Evolutionary conservation across 768 basidiomycete species (phyloP).

Genomic region (Rhizopogon vesiculosus): DNA sequence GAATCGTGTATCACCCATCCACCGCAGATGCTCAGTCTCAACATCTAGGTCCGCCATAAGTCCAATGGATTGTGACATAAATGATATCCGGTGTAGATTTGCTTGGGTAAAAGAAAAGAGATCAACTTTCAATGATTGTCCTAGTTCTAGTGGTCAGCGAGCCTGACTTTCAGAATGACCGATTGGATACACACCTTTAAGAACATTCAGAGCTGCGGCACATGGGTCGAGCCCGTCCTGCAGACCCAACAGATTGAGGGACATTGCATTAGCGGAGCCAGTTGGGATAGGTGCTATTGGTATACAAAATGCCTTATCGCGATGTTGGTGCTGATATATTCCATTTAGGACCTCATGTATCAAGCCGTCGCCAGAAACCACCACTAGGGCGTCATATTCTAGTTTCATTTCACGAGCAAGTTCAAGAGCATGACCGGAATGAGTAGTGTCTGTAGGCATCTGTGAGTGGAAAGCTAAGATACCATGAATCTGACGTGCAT

Average conservation of each 20-base stretch:
- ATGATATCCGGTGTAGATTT: slow-evolving; percentile 60
- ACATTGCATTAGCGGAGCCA: slow-evolving; percentile 76
- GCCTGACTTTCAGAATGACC: neutral
- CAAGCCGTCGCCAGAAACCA: slow-evolving; percentile 82
- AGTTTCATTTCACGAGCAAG: slow-evolving; percentile 53
- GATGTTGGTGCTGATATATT: slow-evolving; percentile 59
- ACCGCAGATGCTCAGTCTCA: slow-evolving; percentile 79
- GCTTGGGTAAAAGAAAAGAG: slow-evolving; percentile 73
- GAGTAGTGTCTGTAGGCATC: slow-evolving; percentile 50
- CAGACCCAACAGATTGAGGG: slow-evolving; percentile 66
- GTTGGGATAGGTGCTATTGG: slow-evolving; percentile 79
- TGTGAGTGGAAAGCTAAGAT: neutral
- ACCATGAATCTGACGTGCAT: slow-evolving; percentile 31
- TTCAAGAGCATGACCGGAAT: slow-evolving; percentile 60
- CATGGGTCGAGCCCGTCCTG: slow-evolving; percentile 70
- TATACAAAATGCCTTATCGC: slow-evolving; percentile 54
- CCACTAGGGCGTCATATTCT: slow-evolving; percentile 65
- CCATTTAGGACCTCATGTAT: slow-evolving; percentile 85
- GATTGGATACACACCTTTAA: slow-evolving; percentile 55
- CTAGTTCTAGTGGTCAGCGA: slow-evolving; percentile 29
- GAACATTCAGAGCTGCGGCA: slow-evolving; percentile 67
- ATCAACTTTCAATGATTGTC: slow-evolving; percentile 70
- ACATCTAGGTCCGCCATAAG: slow-evolving; percentile 84
- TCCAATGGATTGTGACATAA: slow-evolving; percentile 80
- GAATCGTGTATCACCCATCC: slow-evolving; percentile 85